These are phyloP conservation scores for Artemisia tridentata DNA, from an alignment of 129 eudicot genomes.

Conservation along the genomic window DNA sequence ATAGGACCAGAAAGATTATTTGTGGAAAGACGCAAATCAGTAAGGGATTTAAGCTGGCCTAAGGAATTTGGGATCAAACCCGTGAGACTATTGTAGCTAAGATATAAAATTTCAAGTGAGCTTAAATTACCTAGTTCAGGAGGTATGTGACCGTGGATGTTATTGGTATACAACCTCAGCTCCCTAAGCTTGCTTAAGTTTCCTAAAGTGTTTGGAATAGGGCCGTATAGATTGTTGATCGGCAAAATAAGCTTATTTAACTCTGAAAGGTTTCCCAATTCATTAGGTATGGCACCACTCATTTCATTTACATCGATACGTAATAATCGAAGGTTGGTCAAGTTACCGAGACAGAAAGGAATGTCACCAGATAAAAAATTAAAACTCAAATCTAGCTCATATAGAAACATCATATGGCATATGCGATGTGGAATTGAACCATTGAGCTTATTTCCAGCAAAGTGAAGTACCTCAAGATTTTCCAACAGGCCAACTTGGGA, in stretches of 20 bases:
- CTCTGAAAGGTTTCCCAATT: constrained; percentile 21
- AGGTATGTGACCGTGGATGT: constrained; percentile 33
- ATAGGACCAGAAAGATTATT: constrained; percentile 16
- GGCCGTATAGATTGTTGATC: constrained; percentile 16
- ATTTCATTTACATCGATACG: not conserved
- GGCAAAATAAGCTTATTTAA: constrained; percentile 16
- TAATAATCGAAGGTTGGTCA: constrained; percentile 12
- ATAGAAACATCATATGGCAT: constrained; percentile 14
- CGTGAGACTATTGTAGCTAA: constrained; percentile 20
- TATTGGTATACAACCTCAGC: constrained; percentile 17
- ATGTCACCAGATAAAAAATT: constrained; percentile 34
- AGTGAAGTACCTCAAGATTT: constrained; percentile 9
- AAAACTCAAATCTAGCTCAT: constrained; percentile 7
- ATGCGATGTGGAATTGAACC: constrained; percentile 22
- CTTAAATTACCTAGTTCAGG: constrained; percentile 30
- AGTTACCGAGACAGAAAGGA: constrained; percentile 24
- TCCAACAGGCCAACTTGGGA: constrained; percentile 24
- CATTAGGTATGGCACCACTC: constrained; percentile 27
- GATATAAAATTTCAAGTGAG: not conserved
- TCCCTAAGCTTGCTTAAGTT: constrained; percentile 2
- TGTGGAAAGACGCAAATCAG: not conserved
- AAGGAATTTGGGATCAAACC: constrained; percentile 26
- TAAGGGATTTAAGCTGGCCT: not conserved
- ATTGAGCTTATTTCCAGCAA: constrained; percentile 12
- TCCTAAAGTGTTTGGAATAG: constrained; percentile 29